Base-by-base conservation (phyloP, 2,329 filamentous ascomycete genomes). In the Pestalotiopsis sp. region DNA sequence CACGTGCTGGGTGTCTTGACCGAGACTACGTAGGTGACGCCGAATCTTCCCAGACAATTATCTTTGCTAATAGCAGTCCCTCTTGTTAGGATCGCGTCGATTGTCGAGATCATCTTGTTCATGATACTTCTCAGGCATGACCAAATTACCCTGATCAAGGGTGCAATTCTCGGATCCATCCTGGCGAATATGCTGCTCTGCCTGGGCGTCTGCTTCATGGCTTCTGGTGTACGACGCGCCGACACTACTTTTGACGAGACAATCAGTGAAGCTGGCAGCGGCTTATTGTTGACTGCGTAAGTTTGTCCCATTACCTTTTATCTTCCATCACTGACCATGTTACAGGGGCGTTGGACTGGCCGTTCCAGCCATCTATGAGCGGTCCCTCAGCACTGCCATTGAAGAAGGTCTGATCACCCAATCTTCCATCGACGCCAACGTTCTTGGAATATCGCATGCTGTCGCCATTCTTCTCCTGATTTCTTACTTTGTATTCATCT, bases 71-170 rank as follows among this genome's bases (percentile, higher is more conserved):
- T 61, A 35, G 11, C 5, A 44, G 13, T 39, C 9, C 5, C 22
- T 35, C 64, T n/a, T 20, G 5, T 3, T 58, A 84, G 82, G 0
- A 77, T 94, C 64, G 92, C 91, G 2, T 92, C 92, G 0, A 80
- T 94, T 10, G 92, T 96, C 65, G 93, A 97, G 76, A 91, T 97
- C 67, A 87, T 97, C 60, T 81, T 97, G 38, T 96, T 97, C 79
- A 91, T 95, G 83, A 87, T 94, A 2, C 81, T 97, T 58, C 84
- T 96, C 4, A 78, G 77, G 11, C 78, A 82, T 1, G 71, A 83
- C 64, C 78, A 82, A 77, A 89, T 91, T 68, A 84, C 86, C n/a
- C 92, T 96, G 72, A 93, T 97, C 73, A 89, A 93, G 75, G 92
- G 92, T 65, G 93, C 94, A 30, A 94, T 97, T 66, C 81, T 97